A percentile compares a stretch with the other conserved stretches of the same genome.
phyloP scores from a whole-genome alignment of 2,329 filamentous ascomycete genomes.

The Pseudopithomyces maydicus region DNA sequence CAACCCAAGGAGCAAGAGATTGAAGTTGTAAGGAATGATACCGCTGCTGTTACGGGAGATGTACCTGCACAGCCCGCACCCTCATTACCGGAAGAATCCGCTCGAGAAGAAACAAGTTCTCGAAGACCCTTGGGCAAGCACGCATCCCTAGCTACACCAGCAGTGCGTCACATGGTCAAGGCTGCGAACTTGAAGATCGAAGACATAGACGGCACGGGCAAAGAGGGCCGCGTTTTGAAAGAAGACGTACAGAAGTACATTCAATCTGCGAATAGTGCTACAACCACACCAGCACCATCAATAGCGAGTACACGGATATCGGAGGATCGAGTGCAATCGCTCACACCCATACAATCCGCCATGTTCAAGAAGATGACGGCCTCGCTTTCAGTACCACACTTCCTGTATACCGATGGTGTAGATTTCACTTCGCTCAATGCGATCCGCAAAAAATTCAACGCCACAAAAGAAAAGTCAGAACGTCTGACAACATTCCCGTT shows the following conservation, averaged over 20 bases:
- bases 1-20: constrained; percentile 26
- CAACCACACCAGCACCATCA: constrained; percentile 38
- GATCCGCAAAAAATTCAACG: constrained; percentile 76
- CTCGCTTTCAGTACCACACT: constrained; percentile 89
- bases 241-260: constrained; percentile 73
- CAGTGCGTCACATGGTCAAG: constrained; percentile 86
- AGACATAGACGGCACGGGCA: constrained; percentile 82
- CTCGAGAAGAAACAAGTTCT: constrained; percentile 21
- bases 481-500: constrained; percentile 90
- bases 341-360: constrained; percentile 81
- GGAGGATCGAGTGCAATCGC: constrained; percentile 68
- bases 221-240: constrained; percentile 87
- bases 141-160: constrained; percentile 83
- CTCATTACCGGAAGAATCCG: constrained; percentile 25
- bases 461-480: constrained; percentile 40
- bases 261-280: constrained; percentile 24
- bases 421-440: constrained; percentile 77
- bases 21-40: constrained; percentile 41
- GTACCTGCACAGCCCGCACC: constrained; percentile 19
- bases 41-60: constrained; percentile 30
- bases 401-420: constrained; percentile 90
- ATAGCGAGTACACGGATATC: constrained; percentile 39
- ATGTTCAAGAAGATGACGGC: constrained; percentile 99
- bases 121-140: constrained; percentile 62
- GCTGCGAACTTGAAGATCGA: constrained; percentile 78